These are phyloP conservation scores for Aspergillus novoparasiticus DNA, from an alignment of 2,329 filamentous ascomycete species.

Conservation along the genomic window DNA sequence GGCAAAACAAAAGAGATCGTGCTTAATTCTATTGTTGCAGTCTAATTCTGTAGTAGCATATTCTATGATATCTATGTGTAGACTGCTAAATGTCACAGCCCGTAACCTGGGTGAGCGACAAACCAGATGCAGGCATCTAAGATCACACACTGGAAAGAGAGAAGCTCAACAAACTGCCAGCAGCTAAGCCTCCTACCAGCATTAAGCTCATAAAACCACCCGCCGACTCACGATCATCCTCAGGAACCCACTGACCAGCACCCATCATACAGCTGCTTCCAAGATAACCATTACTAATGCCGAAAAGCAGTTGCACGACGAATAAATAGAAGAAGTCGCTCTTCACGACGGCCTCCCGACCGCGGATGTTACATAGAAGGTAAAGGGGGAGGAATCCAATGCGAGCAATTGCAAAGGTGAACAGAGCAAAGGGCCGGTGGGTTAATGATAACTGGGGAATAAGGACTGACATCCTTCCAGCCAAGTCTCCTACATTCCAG, in stretches of 20 bases:
- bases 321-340: conserved; percentile 89
- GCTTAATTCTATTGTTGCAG: not conserved
- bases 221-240: conserved; percentile 81
- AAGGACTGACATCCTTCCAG: conserved; percentile 71
- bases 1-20: not conserved
- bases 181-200: conserved; percentile 79
- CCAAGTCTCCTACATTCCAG: conserved; percentile 88
- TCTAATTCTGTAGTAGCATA: not conserved
- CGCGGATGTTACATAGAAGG: conserved; percentile 82
- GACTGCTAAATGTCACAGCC: not conserved
- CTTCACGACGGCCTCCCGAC: conserved; percentile 69
- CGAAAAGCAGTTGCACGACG: conserved; percentile 80
- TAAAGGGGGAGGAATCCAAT: conserved; percentile 80
- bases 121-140: not conserved
- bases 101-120: not conserved
- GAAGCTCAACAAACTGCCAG: conserved; percentile 90
- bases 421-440: conserved; percentile 66
- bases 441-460: conserved; percentile 59
- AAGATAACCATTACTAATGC: conserved; percentile 83
- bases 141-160: conserved; percentile 53
- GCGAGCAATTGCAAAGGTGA: conserved; percentile 67
- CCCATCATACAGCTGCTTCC: conserved; percentile 91
- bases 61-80: not conserved
- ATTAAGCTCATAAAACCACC: conserved; percentile 93
- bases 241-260: conserved; percentile 76